Conservation (phyloP, 2,329 filamentous ascomycete species). For the Stromatinia cepivora region DNA sequence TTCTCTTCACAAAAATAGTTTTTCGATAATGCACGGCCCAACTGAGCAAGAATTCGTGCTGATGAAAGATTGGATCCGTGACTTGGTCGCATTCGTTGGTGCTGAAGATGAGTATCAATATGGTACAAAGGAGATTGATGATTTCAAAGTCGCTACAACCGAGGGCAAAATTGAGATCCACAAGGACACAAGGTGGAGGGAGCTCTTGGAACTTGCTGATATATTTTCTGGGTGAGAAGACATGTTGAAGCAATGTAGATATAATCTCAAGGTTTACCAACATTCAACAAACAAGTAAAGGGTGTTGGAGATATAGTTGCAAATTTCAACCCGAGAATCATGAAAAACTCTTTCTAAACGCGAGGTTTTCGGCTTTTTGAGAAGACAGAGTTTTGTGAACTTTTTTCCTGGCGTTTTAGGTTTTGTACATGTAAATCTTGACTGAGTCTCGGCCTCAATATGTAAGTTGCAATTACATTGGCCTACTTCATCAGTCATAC, state of each 20-base stretch:
- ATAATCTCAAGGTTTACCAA: too few species aligned
- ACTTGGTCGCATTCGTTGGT: slow-evolving; percentile 45
- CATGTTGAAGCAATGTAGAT: too few species aligned
- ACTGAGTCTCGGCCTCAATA: not conserved
- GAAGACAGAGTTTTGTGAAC: too few species aligned
- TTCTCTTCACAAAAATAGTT: slow-evolving; percentile 34
- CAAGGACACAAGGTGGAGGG: slow-evolving; percentile 43
- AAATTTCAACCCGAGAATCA: too few species aligned
- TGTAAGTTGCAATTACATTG: not conserved
- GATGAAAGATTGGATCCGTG: slow-evolving; percentile 45
- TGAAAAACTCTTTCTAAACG: too few species aligned
- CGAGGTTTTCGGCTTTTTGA: too few species aligned
- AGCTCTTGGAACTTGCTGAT: slow-evolving; percentile 39
- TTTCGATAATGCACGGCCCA: slow-evolving; percentile 45
- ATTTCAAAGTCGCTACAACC: slow-evolving; percentile 43
- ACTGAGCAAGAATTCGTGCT: slow-evolving; percentile 41
- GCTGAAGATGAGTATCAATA: slow-evolving; percentile 39
- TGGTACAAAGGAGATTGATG: slow-evolving; percentile 42
- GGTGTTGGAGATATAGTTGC: too few species aligned
- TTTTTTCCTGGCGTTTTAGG: too few species aligned
- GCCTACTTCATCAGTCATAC: not conserved
- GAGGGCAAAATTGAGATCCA: slow-evolving; percentile 42
- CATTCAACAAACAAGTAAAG: too few species aligned
- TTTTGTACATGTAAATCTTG: too few species aligned
- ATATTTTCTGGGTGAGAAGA: slow-evolving; percentile 35